These are phyloP conservation scores for Senna tora DNA, from an alignment of 306 rosid genomes.

Conservation along the genomic window DNA sequence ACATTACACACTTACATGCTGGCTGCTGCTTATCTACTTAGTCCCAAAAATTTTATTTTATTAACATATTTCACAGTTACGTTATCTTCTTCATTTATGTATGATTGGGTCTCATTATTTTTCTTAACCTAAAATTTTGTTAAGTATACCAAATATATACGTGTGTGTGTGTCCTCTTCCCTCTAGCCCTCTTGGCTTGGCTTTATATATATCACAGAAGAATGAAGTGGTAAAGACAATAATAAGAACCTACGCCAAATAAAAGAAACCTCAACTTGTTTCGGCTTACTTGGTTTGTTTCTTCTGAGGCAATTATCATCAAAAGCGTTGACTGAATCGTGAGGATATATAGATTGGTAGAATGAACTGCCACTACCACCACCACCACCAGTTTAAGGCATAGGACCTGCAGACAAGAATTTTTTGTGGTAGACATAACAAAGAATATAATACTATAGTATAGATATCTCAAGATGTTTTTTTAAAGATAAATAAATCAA, in stretches of 20 bases:
- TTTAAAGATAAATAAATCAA: too few relatives aligned
- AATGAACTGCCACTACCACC: too few relatives aligned
- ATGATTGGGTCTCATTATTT: too few relatives aligned
- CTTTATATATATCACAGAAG: not conserved
- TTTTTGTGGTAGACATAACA: not conserved
- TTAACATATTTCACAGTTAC: not conserved
- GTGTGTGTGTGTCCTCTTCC: slow-evolving; percentile 20
- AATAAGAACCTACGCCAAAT: not conserved
- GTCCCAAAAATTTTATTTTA: not conserved
- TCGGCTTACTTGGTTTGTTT: slow-evolving; percentile 9
- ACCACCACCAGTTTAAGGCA: too few relatives aligned
- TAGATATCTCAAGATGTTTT: too few relatives aligned
- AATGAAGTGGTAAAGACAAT: slow-evolving; percentile 36
- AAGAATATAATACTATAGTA: not conserved
- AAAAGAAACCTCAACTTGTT: not conserved
- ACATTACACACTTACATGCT: not conserved
- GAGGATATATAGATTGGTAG: not conserved
- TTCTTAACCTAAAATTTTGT: not conserved
- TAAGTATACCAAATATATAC: not conserved
- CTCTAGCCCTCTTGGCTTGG: slow-evolving; percentile 3
- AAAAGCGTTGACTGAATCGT: not conserved
- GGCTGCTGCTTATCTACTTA: not conserved
- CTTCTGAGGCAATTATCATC: not conserved
- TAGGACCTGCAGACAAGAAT: not conserved
- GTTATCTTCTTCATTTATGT: too few relatives aligned